Percentiles rank a stretch among this genome's conserved stretches.
phyloP scores from a whole-genome alignment of 495 filamentous ascomycete species.

The Endocarpon pusillum region DNA sequence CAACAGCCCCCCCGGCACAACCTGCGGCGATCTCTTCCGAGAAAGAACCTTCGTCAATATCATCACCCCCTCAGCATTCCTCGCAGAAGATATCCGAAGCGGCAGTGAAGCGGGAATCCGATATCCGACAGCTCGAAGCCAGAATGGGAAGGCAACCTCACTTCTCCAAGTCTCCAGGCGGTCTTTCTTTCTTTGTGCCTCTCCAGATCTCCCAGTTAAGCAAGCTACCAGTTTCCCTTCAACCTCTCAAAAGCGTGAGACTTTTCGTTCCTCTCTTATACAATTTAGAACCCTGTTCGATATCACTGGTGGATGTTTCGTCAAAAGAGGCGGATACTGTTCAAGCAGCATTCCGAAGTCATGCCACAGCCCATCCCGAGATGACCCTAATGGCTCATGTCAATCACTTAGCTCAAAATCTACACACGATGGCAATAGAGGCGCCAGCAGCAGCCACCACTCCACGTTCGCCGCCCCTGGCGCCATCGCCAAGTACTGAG shows the following conservation, averaged over 20 bases:
- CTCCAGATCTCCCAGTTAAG: constrained; percentile 46
- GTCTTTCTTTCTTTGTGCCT: constrained; percentile 52
- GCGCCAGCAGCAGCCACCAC: constrained; percentile 3
- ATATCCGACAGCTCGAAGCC: constrained; percentile 61
- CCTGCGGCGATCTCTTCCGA: not conserved
- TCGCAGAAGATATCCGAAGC: constrained; percentile 42
- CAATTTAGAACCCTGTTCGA: constrained; percentile 47
- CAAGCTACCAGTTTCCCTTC: constrained; percentile 45
- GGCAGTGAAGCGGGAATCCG: constrained; percentile 42
- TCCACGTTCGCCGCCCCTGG: constrained; percentile 6
- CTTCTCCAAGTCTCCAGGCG: constrained; percentile 57
- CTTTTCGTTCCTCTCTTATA: constrained; percentile 59
- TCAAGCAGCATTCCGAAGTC: constrained; percentile 47
- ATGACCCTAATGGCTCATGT: constrained; percentile 54
- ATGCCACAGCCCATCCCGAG: constrained; percentile 35
- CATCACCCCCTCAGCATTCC: constrained; percentile 18
- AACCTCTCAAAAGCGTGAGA: constrained; percentile 43
- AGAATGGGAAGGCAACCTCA: constrained; percentile 51
- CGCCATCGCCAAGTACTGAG: not conserved
- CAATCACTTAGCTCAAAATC: constrained; percentile 62
- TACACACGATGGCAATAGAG: constrained; percentile 41
- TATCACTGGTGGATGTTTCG: constrained; percentile 47
- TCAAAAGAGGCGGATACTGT: constrained; percentile 41
- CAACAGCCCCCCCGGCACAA: not conserved
- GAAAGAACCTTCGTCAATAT: not conserved